Evolutionary conservation across 2,329 filamentous ascomycete species (phyloP), one percentile per base, ranked within the genome.

Genomic region (Aspergillus sergii): DNA sequence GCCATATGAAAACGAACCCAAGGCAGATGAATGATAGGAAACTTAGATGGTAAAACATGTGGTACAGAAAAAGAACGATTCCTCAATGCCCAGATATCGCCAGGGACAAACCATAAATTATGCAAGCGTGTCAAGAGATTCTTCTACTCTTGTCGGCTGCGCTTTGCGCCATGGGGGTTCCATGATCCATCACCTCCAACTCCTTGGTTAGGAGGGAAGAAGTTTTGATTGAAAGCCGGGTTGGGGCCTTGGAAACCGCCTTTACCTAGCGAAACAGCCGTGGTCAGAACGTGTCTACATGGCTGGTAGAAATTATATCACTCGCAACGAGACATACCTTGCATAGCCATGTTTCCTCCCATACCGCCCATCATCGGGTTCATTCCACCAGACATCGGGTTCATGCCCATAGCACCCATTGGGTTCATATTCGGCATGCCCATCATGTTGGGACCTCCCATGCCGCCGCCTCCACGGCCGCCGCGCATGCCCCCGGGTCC

Each of bases 161-260:
- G 85, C 81, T 95, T 95, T 4, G 89, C 88, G 34, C 91, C 91
- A 69, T 94, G 92, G 7, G 92, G 92, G 72, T 94, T 94, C 83
- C 91, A 91, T 78, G 88, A 88, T 60, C 89, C 89, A 62, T 88
- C 48, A n/a, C 48, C 83, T 50, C 81, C 80, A 36, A 78, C 78
- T 46, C 75, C 79, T 62, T 79, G 79, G 57, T 80, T 80, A 60
- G 82, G 82, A 55, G 83, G 82, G 76, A 93, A 94, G 80, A 93
- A 93, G 62, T 84, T 87, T 43, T 89, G 87, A 73, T 90, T 91
- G 79, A 93, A 94, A 72, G 89, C 87, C 60, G 85, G 84, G 72
- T 87, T 87, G 81, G 89, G 88, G 64, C 84, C 87, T 79, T 88
- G 87, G 77, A 93, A 93, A 50, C 86, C 88, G 54, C 78, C 81